Evolutionary conservation across 2,329 filamentous ascomycete genomes (phyloP), one percentile per base, ranked within the genome.

Genomic region (Scedosporium aurantiacum): DNA sequence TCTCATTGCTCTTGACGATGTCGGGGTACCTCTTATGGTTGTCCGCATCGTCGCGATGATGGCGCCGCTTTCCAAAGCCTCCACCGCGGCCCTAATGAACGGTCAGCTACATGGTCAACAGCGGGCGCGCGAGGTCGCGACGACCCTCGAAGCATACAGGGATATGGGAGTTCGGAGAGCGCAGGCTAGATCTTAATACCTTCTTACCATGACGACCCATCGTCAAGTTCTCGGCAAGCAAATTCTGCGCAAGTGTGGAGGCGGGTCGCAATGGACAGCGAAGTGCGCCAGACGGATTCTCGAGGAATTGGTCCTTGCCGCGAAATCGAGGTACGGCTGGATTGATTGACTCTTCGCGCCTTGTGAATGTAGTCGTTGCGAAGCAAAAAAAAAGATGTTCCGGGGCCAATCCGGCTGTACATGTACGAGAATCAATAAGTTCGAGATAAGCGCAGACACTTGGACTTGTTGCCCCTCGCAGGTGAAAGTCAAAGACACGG

Each of bases 1-100:
- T 87, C 70, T 89, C 87, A 75, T 99, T 96, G 68, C 86, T 78
- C 78, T 92, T 94, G 67, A 80, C 75, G 61, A 96, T 70, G 57
- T 50, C 28, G 28, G 45, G n/a, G n/a, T 55, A 60, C 32, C 45
- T 60, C 58, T 28, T 23, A 32, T 60, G 45, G 47, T 47, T 60
- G 32, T 25, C 14, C n/a, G 58, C 27, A n/a, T 54, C 41, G 47
- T 60, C 58, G 47, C 58, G 58, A 41, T 55, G 23, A 4, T 32
- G 45, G 2, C 21, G 25, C 45, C 47, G 45, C 41, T 55, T 60
- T 25, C 58, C 58, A 23, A 41, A 55, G 8, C 57, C 57, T 37
- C 58, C 58, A 10, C 58, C 58, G 37, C 56, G 32, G 12, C 56
- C 25, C 57, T 45, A 45, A 18, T 7, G 5, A 28, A 10, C 12